Conservation (phyloP, 768 basidiomycete genomes). For the Boletus eberwhitei region DNA sequence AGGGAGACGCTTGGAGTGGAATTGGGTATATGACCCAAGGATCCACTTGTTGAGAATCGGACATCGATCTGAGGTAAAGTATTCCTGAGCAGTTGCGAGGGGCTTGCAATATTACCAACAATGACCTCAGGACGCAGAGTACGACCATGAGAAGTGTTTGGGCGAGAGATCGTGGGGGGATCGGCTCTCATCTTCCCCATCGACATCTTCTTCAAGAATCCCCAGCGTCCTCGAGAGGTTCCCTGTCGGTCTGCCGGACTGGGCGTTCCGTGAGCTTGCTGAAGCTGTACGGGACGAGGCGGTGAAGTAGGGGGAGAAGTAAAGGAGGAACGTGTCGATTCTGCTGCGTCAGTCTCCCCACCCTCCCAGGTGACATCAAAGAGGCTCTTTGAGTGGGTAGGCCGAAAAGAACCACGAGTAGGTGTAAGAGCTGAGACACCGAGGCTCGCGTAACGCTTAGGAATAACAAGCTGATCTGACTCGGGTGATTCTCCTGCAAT, state of each 20-base stretch:
- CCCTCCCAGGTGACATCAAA: constrained; percentile 51
- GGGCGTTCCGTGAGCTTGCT: constrained; percentile 13
- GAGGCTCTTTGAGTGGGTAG: constrained; percentile 39
- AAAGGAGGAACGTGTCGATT: constrained; percentile 24
- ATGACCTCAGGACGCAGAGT: constrained; percentile 11
- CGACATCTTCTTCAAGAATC: constrained; percentile 97
- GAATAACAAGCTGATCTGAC: constrained; percentile 34
- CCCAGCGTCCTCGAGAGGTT: constrained; percentile 66
- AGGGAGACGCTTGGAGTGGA: constrained; percentile 32
- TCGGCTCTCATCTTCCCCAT: constrained; percentile 89
- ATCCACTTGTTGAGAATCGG: constrained; percentile 69
- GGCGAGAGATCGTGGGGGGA: constrained; percentile 39
- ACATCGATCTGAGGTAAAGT: constrained; percentile 63
- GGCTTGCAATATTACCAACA: constrained; percentile 21
- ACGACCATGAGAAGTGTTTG: constrained; percentile 33
- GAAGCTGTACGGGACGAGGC: constrained; percentile 17
- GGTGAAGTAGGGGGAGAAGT: constrained; percentile 28
- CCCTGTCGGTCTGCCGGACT: constrained; percentile 26
- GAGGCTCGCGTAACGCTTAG: constrained; percentile 67
- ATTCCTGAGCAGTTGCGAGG: constrained; percentile 34
- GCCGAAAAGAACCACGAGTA: constrained; percentile 34
- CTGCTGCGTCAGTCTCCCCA: constrained; percentile 7
- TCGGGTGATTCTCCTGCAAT: constrained; percentile 31
- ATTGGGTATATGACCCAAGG: constrained; percentile 47
- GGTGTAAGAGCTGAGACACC: constrained; percentile 44